Evolutionary conservation across 2,329 filamentous ascomycete species (phyloP).

Genomic region (Chrysoporthe cubensis): DNA sequence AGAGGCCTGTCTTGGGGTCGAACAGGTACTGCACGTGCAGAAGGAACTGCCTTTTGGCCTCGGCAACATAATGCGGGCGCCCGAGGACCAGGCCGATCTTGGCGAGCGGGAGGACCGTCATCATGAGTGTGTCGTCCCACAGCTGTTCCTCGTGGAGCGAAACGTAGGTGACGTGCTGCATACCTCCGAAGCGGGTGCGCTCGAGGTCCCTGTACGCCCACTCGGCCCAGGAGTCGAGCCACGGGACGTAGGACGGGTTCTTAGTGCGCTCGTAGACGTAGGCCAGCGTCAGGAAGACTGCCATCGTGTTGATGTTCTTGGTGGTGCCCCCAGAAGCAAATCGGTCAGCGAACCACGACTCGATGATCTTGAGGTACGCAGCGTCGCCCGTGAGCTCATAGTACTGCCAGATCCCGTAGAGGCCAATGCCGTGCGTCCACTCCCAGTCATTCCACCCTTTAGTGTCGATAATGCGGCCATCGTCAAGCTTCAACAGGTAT

Average conservation of each 20-base stretch:
- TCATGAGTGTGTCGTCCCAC: slow-evolving; percentile 88
- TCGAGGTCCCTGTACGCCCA: slow-evolving; percentile 80
- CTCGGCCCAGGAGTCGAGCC: slow-evolving; percentile 81
- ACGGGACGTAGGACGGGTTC: slow-evolving; percentile 71
- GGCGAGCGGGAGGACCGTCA: slow-evolving; percentile 79
- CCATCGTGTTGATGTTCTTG: slow-evolving; percentile 88
- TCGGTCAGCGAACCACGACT: slow-evolving; percentile 73
- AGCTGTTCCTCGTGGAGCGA: slow-evolving; percentile 73
- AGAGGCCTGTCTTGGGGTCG: slow-evolving; percentile 72
- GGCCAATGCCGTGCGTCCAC: slow-evolving; percentile 79
- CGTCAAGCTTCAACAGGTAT: slow-evolving; percentile 71
- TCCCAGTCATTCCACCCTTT: slow-evolving; percentile 87
- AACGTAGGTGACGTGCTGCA: slow-evolving; percentile 77
- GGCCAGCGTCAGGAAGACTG: slow-evolving; percentile 74
- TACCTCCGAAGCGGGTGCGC: slow-evolving; percentile 70
- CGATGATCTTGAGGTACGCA: slow-evolving; percentile 66
- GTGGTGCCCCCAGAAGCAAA: slow-evolving; percentile 74
- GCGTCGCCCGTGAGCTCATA: slow-evolving; percentile 70
- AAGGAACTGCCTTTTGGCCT: slow-evolving; percentile 78
- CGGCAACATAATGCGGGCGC: slow-evolving; percentile 73
- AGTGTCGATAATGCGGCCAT: slow-evolving; percentile 79
- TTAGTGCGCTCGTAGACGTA: slow-evolving; percentile 77
- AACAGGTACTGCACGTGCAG: slow-evolving; percentile 80
- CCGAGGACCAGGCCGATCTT: slow-evolving; percentile 76
- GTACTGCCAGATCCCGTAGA: slow-evolving; percentile 84